phyloP scores from a whole-genome alignment of 2,329 filamentous ascomycete species.

The Chlorencoelia australis region DNA sequence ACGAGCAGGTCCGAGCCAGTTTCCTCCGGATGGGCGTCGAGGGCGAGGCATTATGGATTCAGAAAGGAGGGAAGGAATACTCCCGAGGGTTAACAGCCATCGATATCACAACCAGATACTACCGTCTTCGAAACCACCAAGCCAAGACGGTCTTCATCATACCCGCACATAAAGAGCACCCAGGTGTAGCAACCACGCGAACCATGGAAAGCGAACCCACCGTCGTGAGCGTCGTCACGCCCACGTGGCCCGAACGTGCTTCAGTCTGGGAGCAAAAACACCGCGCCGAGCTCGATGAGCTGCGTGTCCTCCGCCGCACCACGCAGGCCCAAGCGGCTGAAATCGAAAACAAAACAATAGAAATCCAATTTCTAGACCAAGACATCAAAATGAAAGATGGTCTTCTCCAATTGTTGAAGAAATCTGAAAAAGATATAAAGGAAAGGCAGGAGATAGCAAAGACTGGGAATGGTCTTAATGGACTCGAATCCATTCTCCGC shows the following conservation, averaged over 20 bases:
- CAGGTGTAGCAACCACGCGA: conserved; percentile 34
- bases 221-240: conserved; percentile 24
- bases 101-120: conserved; percentile 42
- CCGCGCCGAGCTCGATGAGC: conserved; percentile 13
- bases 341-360: not conserved
- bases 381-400: not conserved
- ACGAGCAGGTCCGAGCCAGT: conserved; percentile 33
- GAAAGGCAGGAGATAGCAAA: not conserved
- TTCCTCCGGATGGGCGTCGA: conserved; percentile 31
- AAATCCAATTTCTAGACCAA: not conserved
- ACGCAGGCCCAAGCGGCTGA: conserved; percentile 3
- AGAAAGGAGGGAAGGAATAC: conserved; percentile 13
- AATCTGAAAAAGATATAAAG: not conserved
- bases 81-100: conserved; percentile 36
- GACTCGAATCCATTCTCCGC: not conserved
- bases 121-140: conserved; percentile 35
- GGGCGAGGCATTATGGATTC: conserved; percentile 29
- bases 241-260: conserved; percentile 21
- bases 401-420: not conserved
- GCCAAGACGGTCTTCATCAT: conserved; percentile 42
- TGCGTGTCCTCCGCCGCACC: conserved; percentile 2
- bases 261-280: conserved; percentile 21
- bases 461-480: not conserved
- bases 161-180: conserved; percentile 39
- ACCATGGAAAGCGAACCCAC: conserved; percentile 37